Base-by-base conservation (phyloP, 2,329 filamentous ascomycete species). In the Aspergillus costaricaensis region DNA sequence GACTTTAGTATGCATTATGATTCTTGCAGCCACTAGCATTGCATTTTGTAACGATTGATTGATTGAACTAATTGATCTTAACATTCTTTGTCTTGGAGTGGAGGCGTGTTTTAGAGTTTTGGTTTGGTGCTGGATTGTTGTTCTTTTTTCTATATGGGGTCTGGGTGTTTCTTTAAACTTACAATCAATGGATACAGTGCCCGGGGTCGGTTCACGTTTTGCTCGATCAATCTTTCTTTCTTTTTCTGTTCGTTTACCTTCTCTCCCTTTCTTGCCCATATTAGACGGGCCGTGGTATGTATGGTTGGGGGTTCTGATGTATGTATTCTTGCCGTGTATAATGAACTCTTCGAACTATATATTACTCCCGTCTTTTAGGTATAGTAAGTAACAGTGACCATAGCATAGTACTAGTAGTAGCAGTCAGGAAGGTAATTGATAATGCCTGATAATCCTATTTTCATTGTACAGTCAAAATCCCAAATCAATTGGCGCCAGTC, bases 1-100 rank as follows among this genome's bases (percentile, higher is more conserved):
- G 36, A 50, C 19, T 44, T 5, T 49, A 61, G 30, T 54, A 25
- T 56, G 39, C 55, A 58, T 58, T 19, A 58, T 21, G 50, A 55
- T 36, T n/a, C 51, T 55, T 23, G 21, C 25, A 55, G 52, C 39
- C 39, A 17, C 23, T 36, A 9, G 44, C 19, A 10, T 49, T 49
- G 10, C 21, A 21, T n/a, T 5, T 36, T 36, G 50, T 32, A 19
- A 19, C 9, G 41, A 21, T 36, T 36, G 4, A 2, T 36, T 36
- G 4, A 36, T 36, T 36, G 32, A 36, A 12, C 0, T 36, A 14
- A 15, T 36, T 36, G 32, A 15, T 5, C 32, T 36, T 36, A 32
- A 36, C 32, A 15, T 36, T 36, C 32, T 36, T 5, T 36, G 4
- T 36, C 32, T 36, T 36, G 32, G 32, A 14, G 12, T 36, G 21